These are phyloP conservation scores for Epichloe amarillans DNA, from an alignment of 2,329 filamentous ascomycete genomes.

Conservation along the genomic window DNA sequence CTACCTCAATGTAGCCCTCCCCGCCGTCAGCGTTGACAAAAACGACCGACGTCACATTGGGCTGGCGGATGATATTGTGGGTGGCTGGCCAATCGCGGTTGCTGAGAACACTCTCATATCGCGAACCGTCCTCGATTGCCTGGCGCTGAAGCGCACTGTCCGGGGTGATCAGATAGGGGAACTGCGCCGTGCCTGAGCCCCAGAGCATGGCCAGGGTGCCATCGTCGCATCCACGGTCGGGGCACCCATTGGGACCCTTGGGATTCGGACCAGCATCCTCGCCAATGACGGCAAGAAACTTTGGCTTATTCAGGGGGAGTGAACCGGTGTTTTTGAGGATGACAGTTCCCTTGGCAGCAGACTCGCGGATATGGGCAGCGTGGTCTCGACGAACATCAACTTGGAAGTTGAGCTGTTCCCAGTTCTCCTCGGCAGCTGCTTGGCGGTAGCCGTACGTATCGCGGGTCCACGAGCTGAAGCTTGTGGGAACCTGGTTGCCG, in stretches of 20 bases:
- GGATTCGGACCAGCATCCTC: conserved; percentile 68
- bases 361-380: conserved; percentile 56
- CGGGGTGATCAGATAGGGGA: conserved; percentile 65
- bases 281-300: conserved; percentile 64
- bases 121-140: conserved; percentile 43
- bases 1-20: conserved; percentile 74
- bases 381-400: conserved; percentile 76
- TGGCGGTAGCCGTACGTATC: conserved; percentile 64
- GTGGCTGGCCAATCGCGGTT: conserved; percentile 49
- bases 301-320: conserved; percentile 73
- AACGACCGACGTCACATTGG: conserved; percentile 61
- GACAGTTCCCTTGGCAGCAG: conserved; percentile 70
- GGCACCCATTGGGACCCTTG: conserved; percentile 66
- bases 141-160: conserved; percentile 54
- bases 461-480: conserved; percentile 78
- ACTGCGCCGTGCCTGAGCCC: conserved; percentile 63
- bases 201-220: conserved; percentile 63
- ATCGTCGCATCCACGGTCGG: conserved; percentile 47
- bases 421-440: conserved; percentile 44
- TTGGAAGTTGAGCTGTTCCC: conserved; percentile 61
- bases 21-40: conserved; percentile 83
- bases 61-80: conserved; percentile 43
- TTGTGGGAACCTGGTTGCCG: conserved; percentile 41
- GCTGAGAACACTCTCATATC: conserved; percentile 53
- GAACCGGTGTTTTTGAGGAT: conserved; percentile 73